These are phyloP conservation scores for Chimonanthus salicifolius DNA, from an alignment of 164 flowering plant genomes.

Conservation along the genomic window DNA sequence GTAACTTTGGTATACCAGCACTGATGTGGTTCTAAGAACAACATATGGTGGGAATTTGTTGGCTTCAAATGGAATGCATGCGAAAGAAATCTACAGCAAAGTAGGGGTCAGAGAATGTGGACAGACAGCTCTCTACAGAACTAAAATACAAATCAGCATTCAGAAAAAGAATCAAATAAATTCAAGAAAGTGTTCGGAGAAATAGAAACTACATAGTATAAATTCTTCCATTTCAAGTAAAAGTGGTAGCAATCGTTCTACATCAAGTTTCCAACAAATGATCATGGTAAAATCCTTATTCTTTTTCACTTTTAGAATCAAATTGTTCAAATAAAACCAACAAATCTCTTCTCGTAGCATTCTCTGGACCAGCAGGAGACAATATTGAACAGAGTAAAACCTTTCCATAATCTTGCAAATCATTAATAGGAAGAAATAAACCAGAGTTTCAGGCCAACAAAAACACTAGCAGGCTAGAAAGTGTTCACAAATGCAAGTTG, in stretches of 20 bases:
- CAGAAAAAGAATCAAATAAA: background rate
- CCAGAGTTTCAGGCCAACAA: no score
- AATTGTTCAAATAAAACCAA: no score
- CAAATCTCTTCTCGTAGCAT: no score
- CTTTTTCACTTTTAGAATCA: no score
- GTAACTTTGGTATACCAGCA: constrained; percentile 6
- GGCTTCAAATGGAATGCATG: constrained; percentile 17
- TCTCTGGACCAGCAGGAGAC: no score
- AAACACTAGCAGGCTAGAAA: no score
- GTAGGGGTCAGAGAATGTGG: background rate
- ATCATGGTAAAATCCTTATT: background rate
- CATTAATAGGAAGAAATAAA: no score
- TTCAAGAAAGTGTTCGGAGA: background rate
- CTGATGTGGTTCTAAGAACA: constrained; percentile 11
- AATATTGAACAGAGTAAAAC: no score
- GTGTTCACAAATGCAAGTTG: no score
- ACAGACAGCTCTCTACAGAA: background rate
- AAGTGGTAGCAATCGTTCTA: background rate
- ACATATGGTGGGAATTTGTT: constrained; percentile 18
- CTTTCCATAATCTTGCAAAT: no score
- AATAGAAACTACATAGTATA: background rate
- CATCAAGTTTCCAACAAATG: background rate
- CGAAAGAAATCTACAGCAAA: constrained; percentile 26
- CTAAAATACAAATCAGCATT: background rate
- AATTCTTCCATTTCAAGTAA: no score